Conservation (phyloP, 179 eudicot species). For the Heliamphora pulchella region DNA sequence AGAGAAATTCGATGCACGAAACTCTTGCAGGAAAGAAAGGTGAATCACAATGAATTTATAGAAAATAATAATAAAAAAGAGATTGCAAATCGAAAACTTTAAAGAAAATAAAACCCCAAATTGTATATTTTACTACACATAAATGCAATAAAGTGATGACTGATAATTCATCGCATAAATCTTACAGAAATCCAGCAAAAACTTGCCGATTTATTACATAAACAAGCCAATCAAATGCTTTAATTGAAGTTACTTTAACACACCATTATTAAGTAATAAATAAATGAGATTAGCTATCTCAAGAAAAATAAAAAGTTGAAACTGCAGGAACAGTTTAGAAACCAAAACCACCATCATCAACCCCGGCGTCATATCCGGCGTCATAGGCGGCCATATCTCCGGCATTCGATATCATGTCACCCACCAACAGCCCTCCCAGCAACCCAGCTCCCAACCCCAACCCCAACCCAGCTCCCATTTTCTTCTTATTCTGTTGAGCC, state of each 20-base stretch:
- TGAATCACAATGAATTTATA: no score
- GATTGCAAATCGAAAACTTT: no score
- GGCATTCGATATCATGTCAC: conserved; percentile 19
- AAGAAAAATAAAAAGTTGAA: neutral
- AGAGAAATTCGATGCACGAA: no score
- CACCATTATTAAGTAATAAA: neutral
- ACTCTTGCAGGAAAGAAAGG: no score
- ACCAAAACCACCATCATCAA: neutral
- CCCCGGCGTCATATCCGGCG: neutral
- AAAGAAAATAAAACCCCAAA: no score
- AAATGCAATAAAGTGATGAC: no score
- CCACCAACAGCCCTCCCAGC: conserved; percentile 24
- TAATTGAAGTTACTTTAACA: neutral
- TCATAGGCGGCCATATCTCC: conserved; percentile 19
- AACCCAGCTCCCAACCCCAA: conserved; percentile 22
- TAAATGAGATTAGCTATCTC: neutral
- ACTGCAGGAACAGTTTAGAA: neutral
- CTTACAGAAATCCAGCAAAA: no score
- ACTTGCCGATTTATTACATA: no score
- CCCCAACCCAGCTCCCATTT: conserved; percentile 4
- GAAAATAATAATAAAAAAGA: no score
- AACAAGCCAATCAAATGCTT: neutral
- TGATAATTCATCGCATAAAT: no score
- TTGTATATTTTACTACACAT: no score
- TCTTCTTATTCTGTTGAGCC: conserved; percentile 8